Evolutionary conservation across 1,139 yeast genomes (phyloP).

Genomic region (Scheffersomyces quercinus): DNA sequence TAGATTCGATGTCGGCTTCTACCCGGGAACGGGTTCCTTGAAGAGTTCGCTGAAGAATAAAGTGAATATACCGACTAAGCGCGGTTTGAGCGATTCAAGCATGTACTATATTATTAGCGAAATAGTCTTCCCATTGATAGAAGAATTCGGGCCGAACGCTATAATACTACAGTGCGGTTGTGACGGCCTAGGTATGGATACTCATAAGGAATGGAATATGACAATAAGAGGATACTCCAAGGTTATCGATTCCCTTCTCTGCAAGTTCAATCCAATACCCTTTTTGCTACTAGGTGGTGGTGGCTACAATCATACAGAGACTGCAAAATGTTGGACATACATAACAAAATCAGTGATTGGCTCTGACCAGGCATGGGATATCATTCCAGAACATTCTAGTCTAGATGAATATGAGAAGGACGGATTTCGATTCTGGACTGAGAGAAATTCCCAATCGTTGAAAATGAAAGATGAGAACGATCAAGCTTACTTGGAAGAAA

Average conservation of each 20-base stretch:
- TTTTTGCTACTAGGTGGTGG: constrained; percentile 71
- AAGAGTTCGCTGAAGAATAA: constrained; percentile 29
- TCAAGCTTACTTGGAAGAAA: constrained; percentile 16
- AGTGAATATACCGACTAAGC: constrained; percentile 57
- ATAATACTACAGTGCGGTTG: constrained; percentile 70
- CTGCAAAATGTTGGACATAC: constrained; percentile 66
- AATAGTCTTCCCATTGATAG: constrained; percentile 46
- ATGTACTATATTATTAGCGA: constrained; percentile 37
- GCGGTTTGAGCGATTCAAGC: constrained; percentile 54
- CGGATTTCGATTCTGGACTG: constrained; percentile 54
- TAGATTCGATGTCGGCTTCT: constrained; percentile 65
- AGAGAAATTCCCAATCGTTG: constrained; percentile 21
- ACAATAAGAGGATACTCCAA: constrained; percentile 51
- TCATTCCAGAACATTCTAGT: constrained; percentile 55
- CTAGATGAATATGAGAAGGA: constrained; percentile 48
- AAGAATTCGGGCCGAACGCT: constrained; percentile 46
- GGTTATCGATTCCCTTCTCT: constrained; percentile 34
- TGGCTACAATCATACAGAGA: constrained; percentile 65
- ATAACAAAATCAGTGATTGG: constrained; percentile 43
- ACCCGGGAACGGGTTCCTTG: constrained; percentile 66
- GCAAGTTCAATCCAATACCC: constrained; percentile 27
- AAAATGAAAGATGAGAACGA: constrained; percentile 45
- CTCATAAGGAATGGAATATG: constrained; percentile 68
- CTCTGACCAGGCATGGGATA: constrained; percentile 24
- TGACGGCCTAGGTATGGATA: constrained; percentile 64